Conservation (phyloP, 441 rosid species). For the Melastoma candidum region DNA sequence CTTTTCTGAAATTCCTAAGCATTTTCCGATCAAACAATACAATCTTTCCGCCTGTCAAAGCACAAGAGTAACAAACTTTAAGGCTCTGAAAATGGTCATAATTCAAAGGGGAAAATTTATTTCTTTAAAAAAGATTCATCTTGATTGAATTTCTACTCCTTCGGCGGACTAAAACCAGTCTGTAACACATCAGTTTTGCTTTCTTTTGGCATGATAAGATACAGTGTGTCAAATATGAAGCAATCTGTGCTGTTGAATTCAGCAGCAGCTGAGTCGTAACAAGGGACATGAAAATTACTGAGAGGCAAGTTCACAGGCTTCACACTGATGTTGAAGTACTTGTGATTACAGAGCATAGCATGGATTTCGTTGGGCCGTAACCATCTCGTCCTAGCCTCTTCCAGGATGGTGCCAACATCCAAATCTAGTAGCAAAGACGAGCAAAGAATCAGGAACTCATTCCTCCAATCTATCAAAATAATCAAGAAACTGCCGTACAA, state of each 20-base stretch:
- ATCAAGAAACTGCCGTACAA: no score
- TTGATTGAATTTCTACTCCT: no score
- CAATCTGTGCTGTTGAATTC: background rate
- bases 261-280: background rate
- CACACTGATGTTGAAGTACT: slow-evolving; percentile 57
- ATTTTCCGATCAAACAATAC: slow-evolving; percentile 83
- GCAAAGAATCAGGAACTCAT: background rate
- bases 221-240: background rate
- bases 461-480: background rate
- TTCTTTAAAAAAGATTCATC: no score
- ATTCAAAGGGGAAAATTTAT: no score
- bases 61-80: slow-evolving; percentile 6
- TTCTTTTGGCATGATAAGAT: no score
- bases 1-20: slow-evolving; percentile 94
- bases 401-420: slow-evolving; percentile 52
- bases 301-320: slow-evolving; percentile 75
- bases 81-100: background rate
- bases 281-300: slow-evolving; percentile 33
- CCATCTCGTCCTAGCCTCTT: slow-evolving; percentile 84
- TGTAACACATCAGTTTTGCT: no score
- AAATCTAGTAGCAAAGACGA: slow-evolving; percentile 41
- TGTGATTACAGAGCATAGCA: slow-evolving; percentile 68
- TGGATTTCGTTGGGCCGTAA: slow-evolving; percentile 94
- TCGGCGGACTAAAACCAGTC: no score
- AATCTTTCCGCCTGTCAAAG: slow-evolving; percentile 66